phyloP scores from a whole-genome alignment of 345 rosid genomes.

The Microcos paniculata region DNA sequence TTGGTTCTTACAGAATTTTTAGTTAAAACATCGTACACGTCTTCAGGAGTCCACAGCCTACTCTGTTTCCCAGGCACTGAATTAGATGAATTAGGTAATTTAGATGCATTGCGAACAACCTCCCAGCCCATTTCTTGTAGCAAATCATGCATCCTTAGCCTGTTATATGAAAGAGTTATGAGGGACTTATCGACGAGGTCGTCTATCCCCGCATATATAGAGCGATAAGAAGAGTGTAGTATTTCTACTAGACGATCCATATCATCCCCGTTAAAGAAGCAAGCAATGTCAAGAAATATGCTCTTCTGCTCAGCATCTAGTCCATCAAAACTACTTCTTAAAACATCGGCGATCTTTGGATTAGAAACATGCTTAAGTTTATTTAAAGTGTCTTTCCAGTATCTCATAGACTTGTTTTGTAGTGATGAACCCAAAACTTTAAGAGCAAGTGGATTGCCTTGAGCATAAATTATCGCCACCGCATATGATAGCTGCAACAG shows the following conservation, averaged over 20 bases:
- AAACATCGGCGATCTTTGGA: slow-evolving; percentile 22
- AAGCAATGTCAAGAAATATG: slow-evolving; percentile 37
- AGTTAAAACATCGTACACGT: not conserved
- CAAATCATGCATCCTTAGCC: slow-evolving; percentile 30
- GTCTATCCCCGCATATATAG: slow-evolving; percentile 24
- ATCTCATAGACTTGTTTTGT: not conserved
- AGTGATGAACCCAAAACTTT: slow-evolving; percentile 37
- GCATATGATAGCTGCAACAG: slow-evolving; percentile 19
- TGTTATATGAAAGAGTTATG: slow-evolving; percentile 2
- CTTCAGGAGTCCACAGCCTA: slow-evolving; percentile 6
- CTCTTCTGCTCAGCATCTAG: slow-evolving; percentile 27
- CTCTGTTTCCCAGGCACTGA: not conserved
- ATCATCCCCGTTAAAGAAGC: slow-evolving; percentile 27
- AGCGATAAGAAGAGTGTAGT: slow-evolving; percentile 24
- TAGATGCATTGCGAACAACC: slow-evolving; percentile 12
- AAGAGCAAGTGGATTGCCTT: slow-evolving; percentile 46
- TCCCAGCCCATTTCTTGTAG: slow-evolving; percentile 28
- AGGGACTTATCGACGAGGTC: slow-evolving; percentile 35
- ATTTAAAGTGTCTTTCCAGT: slow-evolving; percentile 32
- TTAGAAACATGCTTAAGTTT: slow-evolving; percentile 26
- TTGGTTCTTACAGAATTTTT: not conserved
- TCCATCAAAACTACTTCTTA: slow-evolving; percentile 39
- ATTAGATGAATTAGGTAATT: no score
- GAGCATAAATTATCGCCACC: slow-evolving; percentile 28
- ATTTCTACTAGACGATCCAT: slow-evolving; percentile 21